Evolutionary conservation across 2,329 filamentous ascomycete genomes (phyloP).

Genomic region (Diaporthe sp.): DNA sequence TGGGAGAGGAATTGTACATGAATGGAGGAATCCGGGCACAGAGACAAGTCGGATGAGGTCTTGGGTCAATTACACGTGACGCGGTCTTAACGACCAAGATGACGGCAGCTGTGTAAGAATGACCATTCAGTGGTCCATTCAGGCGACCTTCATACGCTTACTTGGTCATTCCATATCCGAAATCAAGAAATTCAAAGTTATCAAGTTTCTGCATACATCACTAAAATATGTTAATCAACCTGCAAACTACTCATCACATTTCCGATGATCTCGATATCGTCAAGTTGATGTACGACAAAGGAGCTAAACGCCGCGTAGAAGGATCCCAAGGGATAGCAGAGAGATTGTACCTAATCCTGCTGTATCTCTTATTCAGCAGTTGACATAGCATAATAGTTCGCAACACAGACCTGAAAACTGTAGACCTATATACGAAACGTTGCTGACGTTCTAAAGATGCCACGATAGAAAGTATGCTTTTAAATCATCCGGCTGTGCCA

Average conservation of each 20-base stretch:
- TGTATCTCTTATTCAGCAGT: not conserved
- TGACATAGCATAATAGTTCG: not conserved
- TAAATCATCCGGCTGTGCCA: not conserved
- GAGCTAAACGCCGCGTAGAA: not conserved
- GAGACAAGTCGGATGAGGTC: not conserved
- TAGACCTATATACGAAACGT: not conserved
- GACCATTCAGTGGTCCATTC: too few species aligned
- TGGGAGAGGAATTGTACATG: not conserved
- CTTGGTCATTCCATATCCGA: not conserved
- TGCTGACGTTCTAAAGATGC: not conserved
- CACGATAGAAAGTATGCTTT: not conserved
- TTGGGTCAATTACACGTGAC: not conserved
- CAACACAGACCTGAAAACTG: not conserved
- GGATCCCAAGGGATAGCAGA: not conserved
- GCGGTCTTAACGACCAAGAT: not conserved
- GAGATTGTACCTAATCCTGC: not conserved
- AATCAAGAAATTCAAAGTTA: too few species aligned
- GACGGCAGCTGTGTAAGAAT: not conserved
- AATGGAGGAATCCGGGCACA: not conserved
- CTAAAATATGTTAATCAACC: not conserved
- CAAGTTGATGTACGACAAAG: not conserved
- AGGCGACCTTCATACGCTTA: not conserved
- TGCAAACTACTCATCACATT: not conserved
- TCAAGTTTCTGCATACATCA: too few species aligned
- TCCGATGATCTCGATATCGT: not conserved